phyloP scores from a whole-genome alignment of 306 rosid genomes.

The Casuarina equisetifolia region DNA sequence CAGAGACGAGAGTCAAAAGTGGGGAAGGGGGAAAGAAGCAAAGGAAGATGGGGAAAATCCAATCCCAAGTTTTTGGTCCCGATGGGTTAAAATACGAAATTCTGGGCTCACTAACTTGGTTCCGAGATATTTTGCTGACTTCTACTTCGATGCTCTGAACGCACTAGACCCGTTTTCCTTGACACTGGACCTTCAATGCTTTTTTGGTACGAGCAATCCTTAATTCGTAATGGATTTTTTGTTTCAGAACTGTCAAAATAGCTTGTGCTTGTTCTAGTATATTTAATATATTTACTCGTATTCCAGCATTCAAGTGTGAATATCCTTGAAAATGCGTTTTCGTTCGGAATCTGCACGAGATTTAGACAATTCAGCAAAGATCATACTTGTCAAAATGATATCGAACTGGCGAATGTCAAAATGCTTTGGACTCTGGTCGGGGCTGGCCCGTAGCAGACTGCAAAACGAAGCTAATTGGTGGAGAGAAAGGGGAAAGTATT shows the following conservation, averaged over 20 bases:
- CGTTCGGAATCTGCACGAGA: not conserved
- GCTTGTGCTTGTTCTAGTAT: not conserved
- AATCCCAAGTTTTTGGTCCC: constrained; percentile 6
- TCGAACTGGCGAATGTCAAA: not conserved
- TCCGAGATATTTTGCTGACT: too few relatives aligned
- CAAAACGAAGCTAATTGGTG: too few relatives aligned
- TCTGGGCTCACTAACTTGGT: not conserved
- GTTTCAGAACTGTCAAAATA: not conserved
- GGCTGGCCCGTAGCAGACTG: too few relatives aligned
- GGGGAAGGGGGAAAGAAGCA: not conserved
- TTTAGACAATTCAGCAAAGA: not conserved
- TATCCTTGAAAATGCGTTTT: not conserved
- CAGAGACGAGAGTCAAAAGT: not conserved
- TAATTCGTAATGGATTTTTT: not conserved
- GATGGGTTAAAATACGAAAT: not conserved
- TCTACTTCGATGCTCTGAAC: too few relatives aligned
- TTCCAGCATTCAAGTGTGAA: not conserved
- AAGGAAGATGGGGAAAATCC: not conserved
- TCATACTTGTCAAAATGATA: not conserved
- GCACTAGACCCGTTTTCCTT: not conserved
- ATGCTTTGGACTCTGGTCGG: too few relatives aligned
- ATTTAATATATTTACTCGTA: not conserved
- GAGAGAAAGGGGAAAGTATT: too few relatives aligned
- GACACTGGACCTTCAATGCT: not conserved
- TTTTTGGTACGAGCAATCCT: not conserved